A percentile compares a stretch with the other conserved stretches of the same genome.
Conservation (phyloP, 371 early-diverging fungal genomes). For the Circinella minor region DNA sequence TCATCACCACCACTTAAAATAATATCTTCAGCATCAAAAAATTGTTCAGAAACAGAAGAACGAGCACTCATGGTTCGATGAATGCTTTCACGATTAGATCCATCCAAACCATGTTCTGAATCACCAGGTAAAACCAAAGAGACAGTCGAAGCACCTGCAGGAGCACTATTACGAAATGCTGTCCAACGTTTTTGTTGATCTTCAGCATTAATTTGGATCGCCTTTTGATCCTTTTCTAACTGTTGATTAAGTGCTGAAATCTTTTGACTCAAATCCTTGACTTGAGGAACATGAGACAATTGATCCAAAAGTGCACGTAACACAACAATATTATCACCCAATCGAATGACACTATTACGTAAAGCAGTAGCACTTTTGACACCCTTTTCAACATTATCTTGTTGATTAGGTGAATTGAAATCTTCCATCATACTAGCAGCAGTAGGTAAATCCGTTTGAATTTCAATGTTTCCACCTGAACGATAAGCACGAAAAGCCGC, state of each 20-base stretch:
- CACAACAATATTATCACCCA: constrained; percentile 17
- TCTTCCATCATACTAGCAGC: constrained; percentile 10
- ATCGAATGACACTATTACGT: constrained; percentile 7
- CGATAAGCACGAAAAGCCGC: constrained; percentile 37
- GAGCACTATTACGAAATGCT: neutral
- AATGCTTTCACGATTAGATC: neutral
- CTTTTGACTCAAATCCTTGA: constrained; percentile 11
- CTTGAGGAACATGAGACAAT: constrained; percentile 10
- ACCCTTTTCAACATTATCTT: constrained; percentile 14
- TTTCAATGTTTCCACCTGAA: constrained; percentile 13
- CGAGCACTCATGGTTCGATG: constrained; percentile 12
- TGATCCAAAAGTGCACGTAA: constrained; percentile 19
- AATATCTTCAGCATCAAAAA: constrained; percentile 69
- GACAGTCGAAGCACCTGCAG: neutral
- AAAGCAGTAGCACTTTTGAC: constrained; percentile 11
- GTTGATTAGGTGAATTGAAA: neutral
- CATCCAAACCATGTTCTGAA: neutral
- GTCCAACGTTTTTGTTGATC: constrained; percentile 23
- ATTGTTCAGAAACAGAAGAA: constrained; percentile 47
- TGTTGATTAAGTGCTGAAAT: constrained; percentile 9
- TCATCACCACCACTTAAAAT: constrained; percentile 39
- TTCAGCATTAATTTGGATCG: neutral
- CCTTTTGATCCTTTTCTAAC: constrained; percentile 14
- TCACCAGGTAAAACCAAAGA: neutral
- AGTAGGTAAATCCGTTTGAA: constrained; percentile 3